Evolutionary conservation across 148 eudicot species (phyloP), one percentile per base, ranked within the genome.

Genomic region (Vaccinium darrowii): DNA sequence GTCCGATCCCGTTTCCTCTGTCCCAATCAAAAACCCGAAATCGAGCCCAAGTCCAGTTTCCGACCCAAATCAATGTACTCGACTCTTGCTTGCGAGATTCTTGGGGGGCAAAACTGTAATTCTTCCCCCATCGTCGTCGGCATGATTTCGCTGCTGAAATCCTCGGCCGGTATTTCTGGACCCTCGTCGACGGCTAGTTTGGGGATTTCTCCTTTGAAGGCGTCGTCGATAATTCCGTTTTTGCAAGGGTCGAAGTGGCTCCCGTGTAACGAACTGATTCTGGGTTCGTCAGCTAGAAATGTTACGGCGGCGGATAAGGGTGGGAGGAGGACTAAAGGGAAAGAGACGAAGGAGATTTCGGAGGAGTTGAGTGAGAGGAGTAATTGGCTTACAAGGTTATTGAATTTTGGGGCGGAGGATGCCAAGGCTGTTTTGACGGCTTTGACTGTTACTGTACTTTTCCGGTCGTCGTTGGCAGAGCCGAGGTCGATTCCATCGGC

Each of bases 391-490:
- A 85, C 90, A 0, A 95, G 87, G 80, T 11, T 94, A 83, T 76
- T 91, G 82, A 88, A 83, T 15, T 76, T 90, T 3, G 89, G 92
- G 53, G 91, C 95, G 0, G 98, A 94, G 47, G 98, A 94, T 88
- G 96, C 98, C 0, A 95, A 87, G 88, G 98, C 98, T 0, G 95
- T 89, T 43, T 91, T 94, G 50, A 94, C 98, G 25, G 98, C 96
- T 6, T 86, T 92, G 36, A 94, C 96, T 3, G 98, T 95, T 56
- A 91, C 88, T 21, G 56, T 95, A 63, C 85, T 95, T 56, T 94
- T 89, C 73, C 89, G 89, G 14, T 94, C 98, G 0, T 87, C 92
- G 3, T 91, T 95, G 89, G 98, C 95, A 0, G 96, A 94, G 89
- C 95, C 98, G 0, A 89, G 95, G 74, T 94, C 98, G 8, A 95